Conservation (phyloP, 1,284 basidiomycete species). For the Puccinia horiana region DNA sequence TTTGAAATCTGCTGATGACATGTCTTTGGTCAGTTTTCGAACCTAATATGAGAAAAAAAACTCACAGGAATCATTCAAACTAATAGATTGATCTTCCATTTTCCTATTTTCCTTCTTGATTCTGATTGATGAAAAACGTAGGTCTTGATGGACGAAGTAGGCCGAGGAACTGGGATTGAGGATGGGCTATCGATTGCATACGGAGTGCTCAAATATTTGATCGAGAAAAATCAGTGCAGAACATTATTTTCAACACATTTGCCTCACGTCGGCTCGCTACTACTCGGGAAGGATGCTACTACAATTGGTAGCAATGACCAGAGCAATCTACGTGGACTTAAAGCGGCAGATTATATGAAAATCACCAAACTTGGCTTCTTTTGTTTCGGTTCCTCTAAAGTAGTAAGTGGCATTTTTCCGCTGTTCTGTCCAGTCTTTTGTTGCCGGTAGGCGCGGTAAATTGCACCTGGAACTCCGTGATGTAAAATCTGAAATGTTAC, state of each 20-base stretch:
- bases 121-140: conserved; percentile 55
- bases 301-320: conserved; percentile 64
- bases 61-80: background rate
- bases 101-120: background rate
- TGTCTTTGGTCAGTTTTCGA: conserved; percentile 68
- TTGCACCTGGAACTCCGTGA: background rate
- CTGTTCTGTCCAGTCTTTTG: conserved; percentile 62
- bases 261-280: conserved; percentile 83
- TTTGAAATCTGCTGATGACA: conserved; percentile 74
- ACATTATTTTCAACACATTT: conserved; percentile 96
- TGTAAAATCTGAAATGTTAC: background rate
- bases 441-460: background rate
- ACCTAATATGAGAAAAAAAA: background rate
- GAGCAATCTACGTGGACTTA: conserved; percentile 44
- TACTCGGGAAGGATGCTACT: conserved; percentile 42
- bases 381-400: conserved; percentile 19
- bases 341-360: conserved; percentile 52
- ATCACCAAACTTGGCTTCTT: conserved; percentile 32
- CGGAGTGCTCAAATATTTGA: conserved; percentile 79
- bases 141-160: conserved; percentile 98
- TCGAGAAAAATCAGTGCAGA: conserved; percentile 72
- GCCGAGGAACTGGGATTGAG: conserved; percentile 85
- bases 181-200: conserved; percentile 93
- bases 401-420: conserved; percentile 69
- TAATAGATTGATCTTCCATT: background rate